These are phyloP conservation scores for Candida endomychidarum DNA, from an alignment of 805 yeast genomes.

Conservation along the genomic window DNA sequence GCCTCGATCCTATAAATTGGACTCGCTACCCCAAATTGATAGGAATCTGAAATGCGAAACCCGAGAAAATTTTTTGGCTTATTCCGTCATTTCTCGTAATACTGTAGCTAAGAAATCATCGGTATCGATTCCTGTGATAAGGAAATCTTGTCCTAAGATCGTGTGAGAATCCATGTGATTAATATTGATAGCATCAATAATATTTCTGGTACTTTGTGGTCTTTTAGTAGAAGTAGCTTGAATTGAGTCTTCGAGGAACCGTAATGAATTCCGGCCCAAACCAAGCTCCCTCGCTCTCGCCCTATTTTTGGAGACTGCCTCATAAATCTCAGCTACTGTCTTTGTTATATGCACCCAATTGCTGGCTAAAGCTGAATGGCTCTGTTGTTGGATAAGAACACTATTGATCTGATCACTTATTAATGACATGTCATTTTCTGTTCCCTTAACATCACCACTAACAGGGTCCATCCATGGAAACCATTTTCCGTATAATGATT, in stretches of 20 bases:
- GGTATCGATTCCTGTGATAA: not conserved
- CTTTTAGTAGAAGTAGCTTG: not conserved
- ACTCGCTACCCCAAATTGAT: not conserved
- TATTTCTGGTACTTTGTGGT: not conserved
- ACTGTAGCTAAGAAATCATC: not conserved
- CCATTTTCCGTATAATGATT: slow-evolving; percentile 1
- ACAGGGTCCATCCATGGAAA: slow-evolving; percentile 4
- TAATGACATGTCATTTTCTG: not conserved
- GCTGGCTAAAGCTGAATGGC: not conserved
- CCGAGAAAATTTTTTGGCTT: no score
- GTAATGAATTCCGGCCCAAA: not conserved
- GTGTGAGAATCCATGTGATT: not conserved
- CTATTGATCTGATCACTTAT: not conserved
- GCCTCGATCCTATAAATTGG: no score
- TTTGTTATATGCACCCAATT: not conserved
- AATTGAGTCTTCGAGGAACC: not conserved
- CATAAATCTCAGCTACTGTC: not conserved
- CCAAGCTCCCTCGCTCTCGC: not conserved
- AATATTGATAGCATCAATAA: not conserved
- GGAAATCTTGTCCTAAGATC: not conserved
- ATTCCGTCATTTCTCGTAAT: not conserved
- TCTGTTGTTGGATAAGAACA: not conserved
- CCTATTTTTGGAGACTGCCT: not conserved
- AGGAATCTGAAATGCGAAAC: not conserved
- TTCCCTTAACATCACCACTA: not conserved